phyloP scores from a whole-genome alignment of 495 filamentous ascomycete species.

The Sabuloglossum arenarium region DNA sequence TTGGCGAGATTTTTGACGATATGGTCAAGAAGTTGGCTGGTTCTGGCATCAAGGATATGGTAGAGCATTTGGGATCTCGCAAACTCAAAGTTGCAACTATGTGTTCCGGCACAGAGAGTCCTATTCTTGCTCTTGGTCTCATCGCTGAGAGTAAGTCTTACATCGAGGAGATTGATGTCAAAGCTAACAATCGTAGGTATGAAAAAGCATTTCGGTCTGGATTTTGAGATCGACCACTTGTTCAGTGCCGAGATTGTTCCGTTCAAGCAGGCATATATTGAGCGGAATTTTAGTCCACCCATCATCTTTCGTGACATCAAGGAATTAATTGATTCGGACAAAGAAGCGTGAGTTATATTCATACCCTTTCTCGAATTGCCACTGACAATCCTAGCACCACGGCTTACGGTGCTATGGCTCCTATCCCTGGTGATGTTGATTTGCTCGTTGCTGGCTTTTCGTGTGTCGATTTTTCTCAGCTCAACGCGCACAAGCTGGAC shows the following conservation, averaged over 20 bases:
- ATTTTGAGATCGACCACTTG: slow-evolving; percentile 34
- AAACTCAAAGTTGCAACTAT: slow-evolving; percentile 48
- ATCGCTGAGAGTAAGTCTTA: slow-evolving; percentile 20
- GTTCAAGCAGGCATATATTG: slow-evolving; percentile 65
- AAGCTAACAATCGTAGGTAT: slow-evolving; percentile 13
- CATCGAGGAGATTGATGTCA: neutral
- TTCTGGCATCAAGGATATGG: slow-evolving; percentile 17
- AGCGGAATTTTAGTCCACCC: slow-evolving; percentile 43
- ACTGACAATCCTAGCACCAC: slow-evolving; percentile 33
- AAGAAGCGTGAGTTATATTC: slow-evolving; percentile 32
- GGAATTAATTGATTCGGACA: slow-evolving; percentile 25
- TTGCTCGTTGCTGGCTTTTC: slow-evolving; percentile 56
- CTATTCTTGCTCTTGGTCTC: slow-evolving; percentile 43
- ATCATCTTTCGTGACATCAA: slow-evolving; percentile 49
- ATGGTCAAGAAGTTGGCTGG: slow-evolving; percentile 21
- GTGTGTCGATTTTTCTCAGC: slow-evolving; percentile 47
- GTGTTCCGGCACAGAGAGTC: slow-evolving; percentile 70
- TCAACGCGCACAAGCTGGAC: slow-evolving; percentile 20
- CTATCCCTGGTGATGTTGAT: slow-evolving; percentile 40
- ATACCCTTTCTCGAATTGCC: slow-evolving; percentile 5
- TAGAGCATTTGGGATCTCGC: slow-evolving; percentile 19
- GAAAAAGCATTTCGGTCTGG: slow-evolving; percentile 2
- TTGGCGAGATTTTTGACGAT: slow-evolving; percentile 29
- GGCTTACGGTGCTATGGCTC: slow-evolving; percentile 38
- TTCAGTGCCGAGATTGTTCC: slow-evolving; percentile 67